A percentile compares a stretch with the other conserved stretches of the same genome.
These are phyloP conservation scores for Chalciporus chontae DNA, from an alignment of 768 basidiomycete species.

Conservation along the genomic window DNA sequence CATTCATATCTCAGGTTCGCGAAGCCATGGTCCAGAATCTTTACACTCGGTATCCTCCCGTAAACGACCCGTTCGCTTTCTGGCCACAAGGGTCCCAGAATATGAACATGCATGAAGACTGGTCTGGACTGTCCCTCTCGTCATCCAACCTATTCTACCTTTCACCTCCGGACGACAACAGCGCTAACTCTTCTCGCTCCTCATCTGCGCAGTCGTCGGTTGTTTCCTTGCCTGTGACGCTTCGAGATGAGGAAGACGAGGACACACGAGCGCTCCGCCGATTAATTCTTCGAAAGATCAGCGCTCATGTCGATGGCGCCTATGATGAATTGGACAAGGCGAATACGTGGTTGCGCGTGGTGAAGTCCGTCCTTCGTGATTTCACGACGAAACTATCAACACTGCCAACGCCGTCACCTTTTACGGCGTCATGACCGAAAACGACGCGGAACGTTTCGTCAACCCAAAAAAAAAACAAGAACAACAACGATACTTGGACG, in stretches of 20 bases:
- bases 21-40: constrained; percentile 44
- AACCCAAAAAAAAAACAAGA: too few relatives aligned
- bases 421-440: constrained; percentile 10
- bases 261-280: constrained; percentile 60
- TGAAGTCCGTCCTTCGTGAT: constrained; percentile 60
- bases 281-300: constrained; percentile 63
- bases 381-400: constrained; percentile 34
- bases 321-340: constrained; percentile 63
- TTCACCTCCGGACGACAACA: constrained; percentile 14
- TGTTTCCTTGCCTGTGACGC: constrained; percentile 46
- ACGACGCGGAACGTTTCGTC: too few relatives aligned
- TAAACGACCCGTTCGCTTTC: constrained; percentile 19
- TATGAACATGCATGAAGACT: not conserved
- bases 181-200: constrained; percentile 14
- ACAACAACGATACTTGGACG: constrained; percentile 1
- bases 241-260: constrained; percentile 57
- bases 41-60: constrained; percentile 27
- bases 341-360: constrained; percentile 56
- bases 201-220: constrained; percentile 34
- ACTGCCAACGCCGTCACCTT: constrained; percentile 1
- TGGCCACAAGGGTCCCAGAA: constrained; percentile 9
- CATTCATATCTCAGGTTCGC: constrained; percentile 40
- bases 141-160: constrained; percentile 20
- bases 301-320: constrained; percentile 50
- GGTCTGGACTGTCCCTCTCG: constrained; percentile 1